phyloP scores from a whole-genome alignment of 345 rosid species.

The Geranium rotundifolium region DNA sequence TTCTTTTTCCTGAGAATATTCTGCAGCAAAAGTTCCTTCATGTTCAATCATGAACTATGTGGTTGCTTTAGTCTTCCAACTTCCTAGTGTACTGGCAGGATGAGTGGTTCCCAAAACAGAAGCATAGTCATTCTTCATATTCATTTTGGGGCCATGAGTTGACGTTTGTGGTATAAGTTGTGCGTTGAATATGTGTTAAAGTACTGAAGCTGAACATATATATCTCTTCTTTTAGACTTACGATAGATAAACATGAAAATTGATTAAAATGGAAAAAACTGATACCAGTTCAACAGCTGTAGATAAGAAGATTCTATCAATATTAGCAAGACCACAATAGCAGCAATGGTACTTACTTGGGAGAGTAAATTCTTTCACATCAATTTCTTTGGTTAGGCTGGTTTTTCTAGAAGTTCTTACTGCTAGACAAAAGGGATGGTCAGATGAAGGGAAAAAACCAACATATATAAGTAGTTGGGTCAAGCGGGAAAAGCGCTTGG shows the following conservation, averaged over 20 bases:
- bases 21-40: conserved; percentile 5
- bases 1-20: conserved; percentile 13
- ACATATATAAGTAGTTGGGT: too few species aligned
- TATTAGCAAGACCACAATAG: neutral
- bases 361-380: neutral
- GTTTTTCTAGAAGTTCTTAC: too few species aligned
- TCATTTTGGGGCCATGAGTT: neutral
- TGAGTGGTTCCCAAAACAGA: conserved; percentile 13
- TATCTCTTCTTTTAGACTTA: neutral
- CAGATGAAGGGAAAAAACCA: too few species aligned
- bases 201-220: neutral
- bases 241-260: neutral
- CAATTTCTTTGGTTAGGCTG: too few species aligned
- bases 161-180: neutral
- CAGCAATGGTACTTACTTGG: neutral
- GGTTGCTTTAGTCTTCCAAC: conserved; percentile 5
- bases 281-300: neutral
- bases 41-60: conserved; percentile 13
- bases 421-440: too few species aligned
- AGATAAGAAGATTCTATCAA: neutral
- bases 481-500: too few species aligned
- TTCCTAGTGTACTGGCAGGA: neutral
- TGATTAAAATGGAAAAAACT: neutral
- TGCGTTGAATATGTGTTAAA: conserved; percentile 10
- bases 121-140: neutral